Conservation (phyloP, 2,329 filamentous ascomycete genomes). For the Waltergamsia citrina region DNA sequence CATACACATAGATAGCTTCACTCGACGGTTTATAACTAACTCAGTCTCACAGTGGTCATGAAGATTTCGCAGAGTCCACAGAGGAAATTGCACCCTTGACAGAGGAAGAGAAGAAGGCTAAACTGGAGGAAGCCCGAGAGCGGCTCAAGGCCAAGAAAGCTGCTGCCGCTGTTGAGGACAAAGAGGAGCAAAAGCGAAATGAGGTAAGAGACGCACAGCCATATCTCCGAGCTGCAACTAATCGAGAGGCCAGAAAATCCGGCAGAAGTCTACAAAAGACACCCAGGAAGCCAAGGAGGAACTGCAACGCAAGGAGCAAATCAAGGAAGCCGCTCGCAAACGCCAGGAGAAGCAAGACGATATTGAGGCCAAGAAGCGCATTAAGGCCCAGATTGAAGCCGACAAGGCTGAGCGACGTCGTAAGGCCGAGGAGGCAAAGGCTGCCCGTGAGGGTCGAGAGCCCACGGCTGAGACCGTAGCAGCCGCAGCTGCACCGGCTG, state of each 20-base stretch:
- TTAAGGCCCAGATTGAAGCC: slow-evolving; percentile 88
- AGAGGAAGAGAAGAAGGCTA: slow-evolving; percentile 81
- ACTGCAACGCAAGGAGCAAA: slow-evolving; percentile 74
- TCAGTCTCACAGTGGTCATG: slow-evolving; percentile 54
- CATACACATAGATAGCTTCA: not conserved
- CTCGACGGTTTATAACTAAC: slow-evolving; percentile 6
- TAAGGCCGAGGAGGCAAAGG: slow-evolving; percentile 80
- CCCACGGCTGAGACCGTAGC: slow-evolving; percentile 23
- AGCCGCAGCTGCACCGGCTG: slow-evolving; percentile 27
- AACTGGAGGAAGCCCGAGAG: slow-evolving; percentile 63
- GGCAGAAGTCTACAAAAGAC: slow-evolving; percentile 83
- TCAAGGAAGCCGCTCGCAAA: slow-evolving; percentile 85
- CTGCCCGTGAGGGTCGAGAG: slow-evolving; percentile 67
- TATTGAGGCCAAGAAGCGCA: slow-evolving; percentile 74
- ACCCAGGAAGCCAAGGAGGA: slow-evolving; percentile 85
- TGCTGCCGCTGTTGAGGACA: slow-evolving; percentile 59
- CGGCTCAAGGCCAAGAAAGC: slow-evolving; percentile 66
- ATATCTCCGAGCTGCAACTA: not conserved
- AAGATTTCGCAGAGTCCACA: slow-evolving; percentile 85
- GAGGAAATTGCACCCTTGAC: slow-evolving; percentile 88
- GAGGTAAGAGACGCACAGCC: no score
- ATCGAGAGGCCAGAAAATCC: slow-evolving; percentile 39
- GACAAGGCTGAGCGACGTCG: slow-evolving; percentile 84
- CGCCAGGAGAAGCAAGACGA: slow-evolving; percentile 82
- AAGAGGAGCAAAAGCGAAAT: slow-evolving; percentile 74